Percentiles rank a stretch among this genome's conserved stretches.
Evolutionary conservation across 2,329 filamentous ascomycete genomes (phyloP).

Genomic region (Trichoderma simmonsii): DNA sequence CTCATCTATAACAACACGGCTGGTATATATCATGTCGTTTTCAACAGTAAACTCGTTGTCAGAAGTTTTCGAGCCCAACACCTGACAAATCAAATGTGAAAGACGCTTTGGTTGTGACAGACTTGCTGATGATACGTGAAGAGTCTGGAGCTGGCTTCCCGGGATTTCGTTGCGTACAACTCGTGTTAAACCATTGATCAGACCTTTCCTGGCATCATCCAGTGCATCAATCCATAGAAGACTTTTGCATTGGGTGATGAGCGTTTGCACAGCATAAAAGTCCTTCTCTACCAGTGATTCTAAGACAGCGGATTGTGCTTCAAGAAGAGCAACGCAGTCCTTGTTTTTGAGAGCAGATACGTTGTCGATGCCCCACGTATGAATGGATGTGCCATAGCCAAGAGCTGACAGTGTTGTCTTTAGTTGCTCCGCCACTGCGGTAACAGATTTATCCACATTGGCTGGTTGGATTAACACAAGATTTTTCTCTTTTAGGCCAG

Average conservation of each 20-base stretch:
- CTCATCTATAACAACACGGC: background rate
- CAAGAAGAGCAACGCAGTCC: background rate
- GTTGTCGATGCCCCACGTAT: background rate
- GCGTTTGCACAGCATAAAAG: background rate
- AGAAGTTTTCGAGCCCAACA: background rate
- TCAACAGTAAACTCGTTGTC: background rate
- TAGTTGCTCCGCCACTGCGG: background rate
- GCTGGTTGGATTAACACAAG: background rate
- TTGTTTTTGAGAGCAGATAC: background rate
- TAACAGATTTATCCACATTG: background rate
- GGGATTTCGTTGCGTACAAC: background rate
- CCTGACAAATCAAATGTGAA: background rate
- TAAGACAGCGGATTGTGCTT: background rate
- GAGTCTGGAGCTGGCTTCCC: background rate
- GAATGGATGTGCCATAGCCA: background rate
- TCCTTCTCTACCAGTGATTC: background rate
- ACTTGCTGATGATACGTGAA: background rate
- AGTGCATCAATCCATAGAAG: background rate
- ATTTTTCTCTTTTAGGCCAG: background rate
- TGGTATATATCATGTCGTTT: background rate
- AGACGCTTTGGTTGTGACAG: background rate
- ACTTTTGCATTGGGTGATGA: background rate
- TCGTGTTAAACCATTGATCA: background rate
- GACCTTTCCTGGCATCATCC: background rate
- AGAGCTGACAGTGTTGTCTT: background rate